Base-by-base conservation (phyloP, 1,139 yeast genomes). In the Blastobotrys arbuscula region DNA sequence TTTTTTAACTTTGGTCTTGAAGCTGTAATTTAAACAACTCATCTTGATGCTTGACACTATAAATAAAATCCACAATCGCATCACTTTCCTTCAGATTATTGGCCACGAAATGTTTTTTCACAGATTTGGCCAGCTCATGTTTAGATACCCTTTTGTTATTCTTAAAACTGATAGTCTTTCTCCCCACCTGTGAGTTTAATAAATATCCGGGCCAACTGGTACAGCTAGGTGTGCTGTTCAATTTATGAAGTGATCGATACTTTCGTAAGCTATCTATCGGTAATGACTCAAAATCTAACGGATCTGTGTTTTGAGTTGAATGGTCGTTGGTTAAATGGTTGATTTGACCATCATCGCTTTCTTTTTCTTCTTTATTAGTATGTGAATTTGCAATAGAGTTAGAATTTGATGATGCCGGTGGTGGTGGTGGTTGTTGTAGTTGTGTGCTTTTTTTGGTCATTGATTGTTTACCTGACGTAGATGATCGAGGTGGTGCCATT, bases 31-130 rank as follows among this genome's bases (percentile, higher is more conserved):
- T 69, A 58, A 68, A 68, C 23, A 65, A 69, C 28, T 65, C 59
- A 44, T 67, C 66, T 38, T 82, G 83, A 60, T 84, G 80, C 59
- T 78, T 78, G 47, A 84, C 87, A 56, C 83, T 79, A 66, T 87
- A 87, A 50, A 87, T 71, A 60, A 87, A 87, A 57, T 82, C 85
- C 39, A 92, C 83, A 39, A 87, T 79, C 38, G 82, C 78, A 59
- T 87, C 96, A 55, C 82, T 81, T 60, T 87, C 96, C 54, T 84
- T 77, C 3, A 78, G 78, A n/a, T 78, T 77, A 48, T 80, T 76
- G 38, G 71, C 72, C 56, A 72, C 53, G 55, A 86, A 84, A 63
- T 87, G 94, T 50, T 74, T 77, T 64, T 81, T 80, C 34, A 79
- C 75, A 12, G 73, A 73, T 9, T 65, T 66, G 0, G 86, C 82